Percentiles rank a stretch among this genome's conserved stretches.
phyloP scores from a whole-genome alignment of 2,329 filamentous ascomycete species.

The Paecilomyces dactylethromorphus region DNA sequence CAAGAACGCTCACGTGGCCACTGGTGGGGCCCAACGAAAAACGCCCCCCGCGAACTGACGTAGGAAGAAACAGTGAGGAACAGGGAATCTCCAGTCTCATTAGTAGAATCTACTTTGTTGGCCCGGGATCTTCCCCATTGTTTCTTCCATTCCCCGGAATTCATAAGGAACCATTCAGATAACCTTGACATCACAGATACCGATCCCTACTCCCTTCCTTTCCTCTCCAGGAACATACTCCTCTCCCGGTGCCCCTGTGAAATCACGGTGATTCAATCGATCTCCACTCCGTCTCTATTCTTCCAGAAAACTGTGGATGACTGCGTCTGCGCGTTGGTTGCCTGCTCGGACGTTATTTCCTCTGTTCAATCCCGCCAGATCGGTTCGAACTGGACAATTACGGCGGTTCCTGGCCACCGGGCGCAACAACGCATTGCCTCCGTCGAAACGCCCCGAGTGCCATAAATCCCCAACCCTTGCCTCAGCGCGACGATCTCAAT shows the following conservation, averaged over 20 bases:
- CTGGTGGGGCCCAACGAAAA: neutral
- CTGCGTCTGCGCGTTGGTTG: neutral
- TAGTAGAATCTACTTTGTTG: neutral
- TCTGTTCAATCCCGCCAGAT: neutral
- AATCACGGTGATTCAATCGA: constrained; percentile 1
- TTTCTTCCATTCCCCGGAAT: neutral
- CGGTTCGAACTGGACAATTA: neutral
- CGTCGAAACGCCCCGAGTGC: neutral
- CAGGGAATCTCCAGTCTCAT: no score
- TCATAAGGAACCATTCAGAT: no score
- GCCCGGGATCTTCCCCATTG: neutral
- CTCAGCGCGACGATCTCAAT: neutral
- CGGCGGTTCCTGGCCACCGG: neutral
- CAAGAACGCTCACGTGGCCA: neutral
- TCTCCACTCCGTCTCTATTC: neutral
- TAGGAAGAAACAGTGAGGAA: neutral
- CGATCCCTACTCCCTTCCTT: neutral
- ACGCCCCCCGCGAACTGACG: neutral
- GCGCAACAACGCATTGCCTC: neutral
- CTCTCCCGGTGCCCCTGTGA: neutral
- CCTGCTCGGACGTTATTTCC: neutral
- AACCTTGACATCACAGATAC: neutral
- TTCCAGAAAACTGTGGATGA: neutral
- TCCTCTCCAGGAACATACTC: neutral
- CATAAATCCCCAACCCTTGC: neutral